Conservation (phyloP, 768 basidiomycete species). For the Phylloporus sp. region DNA sequence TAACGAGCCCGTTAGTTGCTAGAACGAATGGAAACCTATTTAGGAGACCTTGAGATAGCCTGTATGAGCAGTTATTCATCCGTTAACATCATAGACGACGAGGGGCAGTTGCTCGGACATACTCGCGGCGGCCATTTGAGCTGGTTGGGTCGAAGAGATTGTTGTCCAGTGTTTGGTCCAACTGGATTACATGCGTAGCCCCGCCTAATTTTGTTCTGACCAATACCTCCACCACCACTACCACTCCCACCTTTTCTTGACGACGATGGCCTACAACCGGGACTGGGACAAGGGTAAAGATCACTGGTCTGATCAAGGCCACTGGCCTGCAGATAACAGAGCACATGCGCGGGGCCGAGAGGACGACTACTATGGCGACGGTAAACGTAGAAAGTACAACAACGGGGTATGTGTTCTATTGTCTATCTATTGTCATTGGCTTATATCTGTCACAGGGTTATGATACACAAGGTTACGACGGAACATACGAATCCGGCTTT, state of each 20-base stretch:
- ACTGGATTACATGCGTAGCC: conserved; percentile 3
- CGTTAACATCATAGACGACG: conserved; percentile 7
- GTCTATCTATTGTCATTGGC: neutral
- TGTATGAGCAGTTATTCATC: conserved; percentile 19
- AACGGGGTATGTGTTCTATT: conserved; percentile 52
- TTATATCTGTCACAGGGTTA: conserved; percentile 42
- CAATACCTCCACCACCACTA: conserved; percentile 18
- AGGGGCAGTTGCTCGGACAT: conserved; percentile 17
- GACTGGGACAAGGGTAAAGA: conserved; percentile 87
- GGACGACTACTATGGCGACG: conserved; percentile 65
- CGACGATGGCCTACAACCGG: conserved; percentile 68
- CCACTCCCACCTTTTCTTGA: conserved; percentile 10
- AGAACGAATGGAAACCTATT: neutral
- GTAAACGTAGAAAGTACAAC: conserved; percentile 77
- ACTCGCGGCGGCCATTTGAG: conserved; percentile 75
- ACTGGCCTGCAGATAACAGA: conserved; percentile 38
- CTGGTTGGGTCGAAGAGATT: conserved; percentile 24
- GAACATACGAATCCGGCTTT: conserved; percentile 36
- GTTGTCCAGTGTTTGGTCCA: conserved; percentile 31
- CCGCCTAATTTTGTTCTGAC: conserved; percentile 14
- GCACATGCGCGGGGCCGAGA: conserved; percentile 54
- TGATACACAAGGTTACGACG: conserved; percentile 50
- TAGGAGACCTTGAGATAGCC: conserved; percentile 55
- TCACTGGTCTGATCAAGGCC: conserved; percentile 43
- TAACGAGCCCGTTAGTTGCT: conserved; percentile 1